A percentile compares a stretch with the other conserved stretches of the same genome.
Conservation (phyloP, 768 basidiomycete genomes). For the Pisolithus microcarpus region DNA sequence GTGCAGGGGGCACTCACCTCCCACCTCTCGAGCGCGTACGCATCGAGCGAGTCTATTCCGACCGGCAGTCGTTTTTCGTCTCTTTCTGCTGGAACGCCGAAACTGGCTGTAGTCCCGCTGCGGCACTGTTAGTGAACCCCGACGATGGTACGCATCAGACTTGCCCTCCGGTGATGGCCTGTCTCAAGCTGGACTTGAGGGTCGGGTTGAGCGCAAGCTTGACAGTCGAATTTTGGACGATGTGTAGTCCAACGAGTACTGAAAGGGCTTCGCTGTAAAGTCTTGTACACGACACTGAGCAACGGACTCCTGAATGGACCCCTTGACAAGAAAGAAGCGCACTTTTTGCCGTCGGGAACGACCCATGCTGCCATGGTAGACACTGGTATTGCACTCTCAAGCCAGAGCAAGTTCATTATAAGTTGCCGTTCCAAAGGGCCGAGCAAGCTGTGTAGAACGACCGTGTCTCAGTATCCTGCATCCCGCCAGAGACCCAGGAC, state of each 20-base stretch:
- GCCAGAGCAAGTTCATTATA: slow-evolving; percentile 83
- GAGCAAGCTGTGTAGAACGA: slow-evolving; percentile 46
- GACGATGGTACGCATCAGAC: slow-evolving; percentile 15
- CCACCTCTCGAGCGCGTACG: slow-evolving; percentile 83
- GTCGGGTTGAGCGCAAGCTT: slow-evolving; percentile 64
- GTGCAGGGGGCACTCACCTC: slow-evolving; percentile 47
- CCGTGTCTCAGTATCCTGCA: slow-evolving; percentile 2
- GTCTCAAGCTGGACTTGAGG: slow-evolving; percentile 74
- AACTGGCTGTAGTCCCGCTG: slow-evolving; percentile 74
- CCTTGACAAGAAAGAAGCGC: slow-evolving; percentile 16
- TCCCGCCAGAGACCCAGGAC: slow-evolving; percentile 9
- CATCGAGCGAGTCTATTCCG: slow-evolving; percentile 59
- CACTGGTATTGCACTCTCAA: slow-evolving; percentile 65
- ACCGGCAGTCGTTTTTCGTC: slow-evolving; percentile 54
- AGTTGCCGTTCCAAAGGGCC: slow-evolving; percentile 77
- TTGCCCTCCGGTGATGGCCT: slow-evolving; percentile 86
- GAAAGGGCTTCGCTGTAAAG: slow-evolving; percentile 62
- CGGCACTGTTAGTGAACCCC: slow-evolving; percentile 3
- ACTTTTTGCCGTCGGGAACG: slow-evolving; percentile 66
- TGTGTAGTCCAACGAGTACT: slow-evolving; percentile 61
- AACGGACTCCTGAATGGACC: not conserved
- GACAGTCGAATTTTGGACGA: slow-evolving; percentile 51
- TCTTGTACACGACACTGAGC: slow-evolving; percentile 32
- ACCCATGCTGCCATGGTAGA: slow-evolving; percentile 74
- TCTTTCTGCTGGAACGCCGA: slow-evolving; percentile 68